These are phyloP conservation scores for Diospyros lotus DNA, from an alignment of 148 eudicot genomes.

Conservation along the genomic window DNA sequence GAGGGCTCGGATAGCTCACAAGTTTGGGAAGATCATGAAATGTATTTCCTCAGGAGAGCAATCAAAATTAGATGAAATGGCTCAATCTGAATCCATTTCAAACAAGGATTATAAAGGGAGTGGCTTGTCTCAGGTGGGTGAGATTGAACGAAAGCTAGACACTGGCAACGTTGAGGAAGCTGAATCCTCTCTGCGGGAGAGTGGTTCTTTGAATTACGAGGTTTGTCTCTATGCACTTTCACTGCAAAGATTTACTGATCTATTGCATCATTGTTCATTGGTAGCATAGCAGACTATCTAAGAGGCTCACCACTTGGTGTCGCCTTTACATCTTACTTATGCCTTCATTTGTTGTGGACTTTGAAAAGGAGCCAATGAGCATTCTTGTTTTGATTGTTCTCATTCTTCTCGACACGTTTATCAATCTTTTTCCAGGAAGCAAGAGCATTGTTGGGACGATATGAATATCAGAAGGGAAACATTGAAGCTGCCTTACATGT, in stretches of 20 bases:
- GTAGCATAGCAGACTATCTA: neutral
- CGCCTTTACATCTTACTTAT: neutral
- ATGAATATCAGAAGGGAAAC: slow-evolving; percentile 91
- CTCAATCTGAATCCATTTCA: slow-evolving; percentile 46
- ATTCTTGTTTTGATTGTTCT: neutral
- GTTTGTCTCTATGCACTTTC: slow-evolving; percentile 26
- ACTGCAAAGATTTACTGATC: neutral
- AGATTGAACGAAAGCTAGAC: slow-evolving; percentile 41
- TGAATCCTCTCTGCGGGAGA: slow-evolving; percentile 83
- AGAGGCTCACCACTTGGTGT: neutral
- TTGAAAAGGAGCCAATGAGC: neutral
- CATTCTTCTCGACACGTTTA: neutral
- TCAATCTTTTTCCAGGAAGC: slow-evolving; percentile 60
- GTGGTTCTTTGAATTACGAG: slow-evolving; percentile 81
- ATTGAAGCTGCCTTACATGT: slow-evolving; percentile 88
- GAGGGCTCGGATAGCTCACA: slow-evolving; percentile 16
- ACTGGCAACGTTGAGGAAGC: slow-evolving; percentile 86
- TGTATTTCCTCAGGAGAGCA: slow-evolving; percentile 70
- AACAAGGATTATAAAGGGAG: slow-evolving; percentile 36
- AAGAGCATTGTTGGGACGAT: slow-evolving; percentile 89
- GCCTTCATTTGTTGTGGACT: neutral
- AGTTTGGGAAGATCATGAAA: slow-evolving; percentile 51
- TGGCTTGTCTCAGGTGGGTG: slow-evolving; percentile 37
- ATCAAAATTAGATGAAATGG: slow-evolving; percentile 34
- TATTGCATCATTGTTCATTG: neutral